Evolutionary conservation across 202 grass and related monocot species (phyloP), one percentile per base, ranked within the genome.

Genomic region (Brachypodium distachyon): DNA sequence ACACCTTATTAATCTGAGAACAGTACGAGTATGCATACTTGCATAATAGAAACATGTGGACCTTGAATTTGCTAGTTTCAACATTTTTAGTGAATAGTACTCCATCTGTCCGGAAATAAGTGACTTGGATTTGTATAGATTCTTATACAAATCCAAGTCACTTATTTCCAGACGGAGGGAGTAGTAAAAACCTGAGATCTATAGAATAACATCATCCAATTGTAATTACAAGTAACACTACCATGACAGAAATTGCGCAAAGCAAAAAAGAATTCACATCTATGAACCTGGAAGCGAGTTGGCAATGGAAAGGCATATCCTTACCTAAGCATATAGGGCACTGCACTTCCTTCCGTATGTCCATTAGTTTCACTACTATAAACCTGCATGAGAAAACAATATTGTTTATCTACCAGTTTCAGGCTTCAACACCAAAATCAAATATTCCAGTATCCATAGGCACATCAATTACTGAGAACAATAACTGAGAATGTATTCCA

Each of bases 241-340:
- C 63, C 37, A 63, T 26, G 17, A 53, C 44, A 80, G 29, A 76
- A 62, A 70, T 25, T 52, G 18, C 48, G 42, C 42, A 87, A 29
- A 72, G 31, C 34, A 69, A 82, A n/a, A 67, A 26, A 82, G 7
- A 61, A 60, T 29, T 65, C 2, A 12, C 38, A 60, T 76, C 31
- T 71, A 74, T 70, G 29, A 85, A 78, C 34, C 13, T 82, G 42
- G 55, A 83, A 73, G 23, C 44, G 84, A 76, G 31, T 42, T 73
- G 42, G 29, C 34, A 77, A 46, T 73, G 42, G 29, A 28, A 77
- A 46, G 68, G 28, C 70, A 83, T 63, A 81, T 61, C 4, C 36
- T 86, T 89, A 99, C 96, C 96, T 92, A 99, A 87, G 89, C 96
- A 99, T 83, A 99, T 95, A 78, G 96, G 85, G 80, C 96, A 99